A percentile compares a stretch with the other conserved stretches of the same genome.
Evolutionary conservation across 2,329 filamentous ascomycete species (phyloP).

Genomic region (Neofusicoccum laricinum): DNA sequence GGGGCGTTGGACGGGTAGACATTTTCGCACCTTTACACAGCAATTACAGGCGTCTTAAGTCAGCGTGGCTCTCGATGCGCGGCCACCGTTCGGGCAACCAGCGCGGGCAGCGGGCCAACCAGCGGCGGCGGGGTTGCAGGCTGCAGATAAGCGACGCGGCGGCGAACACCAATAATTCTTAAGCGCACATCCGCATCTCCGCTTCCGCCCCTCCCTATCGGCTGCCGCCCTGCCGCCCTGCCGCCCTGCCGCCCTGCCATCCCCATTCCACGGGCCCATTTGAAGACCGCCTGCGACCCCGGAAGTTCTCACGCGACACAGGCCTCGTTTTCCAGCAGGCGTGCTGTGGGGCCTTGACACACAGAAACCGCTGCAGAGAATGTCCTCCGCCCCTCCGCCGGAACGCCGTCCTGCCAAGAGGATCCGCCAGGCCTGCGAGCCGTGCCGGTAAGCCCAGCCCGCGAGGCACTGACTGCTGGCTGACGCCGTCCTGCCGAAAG

Average conservation of each 20-base stretch:
- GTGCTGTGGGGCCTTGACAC: neutral
- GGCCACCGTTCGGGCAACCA: neutral
- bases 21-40: neutral
- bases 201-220: neutral
- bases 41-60: neutral
- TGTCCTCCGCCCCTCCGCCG: slow-evolving; percentile 7
- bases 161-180: neutral
- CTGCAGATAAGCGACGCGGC: neutral
- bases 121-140: neutral
- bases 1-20: neutral
- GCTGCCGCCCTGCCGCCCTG: neutral
- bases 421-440: slow-evolving; percentile 33
- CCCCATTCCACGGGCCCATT: neutral
- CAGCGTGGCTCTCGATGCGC: neutral
- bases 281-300: neutral
- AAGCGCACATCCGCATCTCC: slow-evolving; percentile 3
- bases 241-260: neutral
- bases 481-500: slow-evolving; percentile 25
- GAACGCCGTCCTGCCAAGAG: slow-evolving; percentile 12
- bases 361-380: neutral
- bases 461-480: neutral
- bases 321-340: neutral
- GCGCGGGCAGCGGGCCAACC: neutral
- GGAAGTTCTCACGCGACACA: neutral
- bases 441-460: slow-evolving; percentile 31